Evolutionary conservation across 78 protist genomes (phyloP), one percentile per base, ranked within the genome.

Genomic region (Capsaspora owczarzaki): DNA sequence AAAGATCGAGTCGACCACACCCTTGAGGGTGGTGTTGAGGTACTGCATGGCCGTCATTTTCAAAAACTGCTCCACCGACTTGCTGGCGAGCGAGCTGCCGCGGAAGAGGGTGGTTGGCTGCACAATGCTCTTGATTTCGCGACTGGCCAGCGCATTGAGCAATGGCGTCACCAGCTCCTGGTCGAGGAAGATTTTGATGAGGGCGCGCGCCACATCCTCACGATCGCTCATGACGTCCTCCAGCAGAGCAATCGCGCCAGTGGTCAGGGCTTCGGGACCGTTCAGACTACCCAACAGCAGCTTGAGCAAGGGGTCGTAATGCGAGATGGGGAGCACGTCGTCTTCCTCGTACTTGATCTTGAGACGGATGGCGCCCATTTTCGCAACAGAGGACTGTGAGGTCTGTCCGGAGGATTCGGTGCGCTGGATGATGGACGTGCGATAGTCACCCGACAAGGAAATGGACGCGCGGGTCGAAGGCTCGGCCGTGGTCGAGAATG

Each of bases 101-200:
- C 84, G 84, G 66, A 80, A 80, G 46, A 80, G 29, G 3, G 84
- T 80, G 76, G 41, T 61, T 8, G 70, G 74, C 42, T 68, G 61
- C 37, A 20, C 27, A 0, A 47, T 61, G 66, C 25, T 56, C 33
- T 29, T 16, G 14, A 56, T 56, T 16, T 56, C 66, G 8, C 12
- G 66, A 16, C 33, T 25, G 4, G 66, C 25, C 33, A 56, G 33
- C 10, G 66, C 66, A 29, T 56, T 29, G 33, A 56, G 12, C 33
- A 25, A 56, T 16, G 20, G 33, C 35, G 66, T 16, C 33, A 56
- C 33, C 8, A 4, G 12, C n/a, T 29, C 66, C 8, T 29, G 66
- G 33, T 16, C 66, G 25, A 25, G 33, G 66, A 56, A 56, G 12
- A 56, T 56, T 29, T 56, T 56, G 66, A 56, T 29, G 66, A 56